Base-by-base conservation (phyloP, 352 stramenopile genomes). In the Pythium aphanidermatum region DNA sequence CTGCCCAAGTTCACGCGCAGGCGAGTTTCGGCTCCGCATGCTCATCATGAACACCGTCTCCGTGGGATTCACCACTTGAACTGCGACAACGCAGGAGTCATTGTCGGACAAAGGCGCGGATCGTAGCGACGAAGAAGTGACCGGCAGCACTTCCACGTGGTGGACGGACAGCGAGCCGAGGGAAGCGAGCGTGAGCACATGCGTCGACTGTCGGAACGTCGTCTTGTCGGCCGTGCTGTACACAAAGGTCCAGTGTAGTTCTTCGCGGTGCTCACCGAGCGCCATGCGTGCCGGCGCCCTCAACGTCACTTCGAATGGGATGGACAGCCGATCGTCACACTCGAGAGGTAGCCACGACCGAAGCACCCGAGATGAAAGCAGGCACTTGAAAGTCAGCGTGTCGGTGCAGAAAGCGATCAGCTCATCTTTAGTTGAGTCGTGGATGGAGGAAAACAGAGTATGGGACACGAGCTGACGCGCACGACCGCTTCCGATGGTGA, bases 11-110 rank as follows among this genome's bases (percentile, higher is more conserved):
- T 41, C 48, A 19, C 5, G 19, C 14, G 30, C 38, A n/a, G n/a
- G n/a, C n/a, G n/a, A n/a, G n/a, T n/a, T n/a, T n/a, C n/a, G n/a
- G n/a, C n/a, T n/a, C 13, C 45, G 58, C 19, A 86, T 39, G 6
- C 63, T 58, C 6, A 89, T 65, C 20, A 55, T 53, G 53, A 89
- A 89, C 3, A 64, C 68, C 5, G 74, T 90, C 61, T 87, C 74
- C 0, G 74, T 87, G 1, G 73, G 78, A 51, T 90, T 90, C 21
- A 65, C 52, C 2, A 90, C 42, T 17, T 90, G 62, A 6, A 84
- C 55, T 5, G 80, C 41, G 19, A 83, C 51, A 24, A 68, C 31
- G 27, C 66, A 80, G 48, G 67, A 63, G 20, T 48, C 59, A 46
- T 85, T 64, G 46, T 90, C 73, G 23, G 29, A 38, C 23, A 38